Conservation (phyloP, 1,284 basidiomycete species). For the Marasmius fiardii region DNA sequence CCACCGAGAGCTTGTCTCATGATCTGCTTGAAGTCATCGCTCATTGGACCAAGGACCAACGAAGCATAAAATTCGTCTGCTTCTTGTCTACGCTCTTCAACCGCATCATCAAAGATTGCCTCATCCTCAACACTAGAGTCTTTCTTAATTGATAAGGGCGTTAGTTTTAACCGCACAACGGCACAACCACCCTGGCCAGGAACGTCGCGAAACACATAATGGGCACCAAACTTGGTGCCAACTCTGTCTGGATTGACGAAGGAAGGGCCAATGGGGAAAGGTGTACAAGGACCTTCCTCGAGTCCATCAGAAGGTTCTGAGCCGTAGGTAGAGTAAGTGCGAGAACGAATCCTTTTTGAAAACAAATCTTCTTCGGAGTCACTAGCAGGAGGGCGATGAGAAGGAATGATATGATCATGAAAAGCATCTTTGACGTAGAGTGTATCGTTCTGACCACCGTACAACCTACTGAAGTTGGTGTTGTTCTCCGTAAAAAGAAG, state of each 20-base stretch:
- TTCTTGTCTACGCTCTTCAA: conserved; percentile 88
- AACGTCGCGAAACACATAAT: conserved; percentile 86
- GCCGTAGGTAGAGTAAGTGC: conserved; percentile 42
- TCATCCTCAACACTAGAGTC: conserved; percentile 87
- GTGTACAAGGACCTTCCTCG: conserved; percentile 51
- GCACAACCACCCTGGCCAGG: conserved; percentile 92
- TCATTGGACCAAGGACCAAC: conserved; percentile 79
- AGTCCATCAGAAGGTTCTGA: conserved; percentile 27
- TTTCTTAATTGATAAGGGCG: conserved; percentile 69
- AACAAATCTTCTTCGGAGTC: conserved; percentile 41
- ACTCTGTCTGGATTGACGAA: conserved; percentile 87
- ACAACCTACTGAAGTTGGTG: conserved; percentile 92
- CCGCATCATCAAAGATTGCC: conserved; percentile 81
- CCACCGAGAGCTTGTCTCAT: conserved; percentile 97
- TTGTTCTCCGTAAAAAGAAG: conserved; percentile 96
- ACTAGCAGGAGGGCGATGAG: conserved; percentile 63
- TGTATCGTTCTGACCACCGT: conserved; percentile 81
- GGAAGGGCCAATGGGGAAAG: conserved; percentile 44
- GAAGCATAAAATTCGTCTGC: conserved; percentile 94
- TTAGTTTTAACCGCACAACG: conserved; percentile 93
- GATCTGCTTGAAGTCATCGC: conserved; percentile 91
- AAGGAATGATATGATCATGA: conserved; percentile 92
- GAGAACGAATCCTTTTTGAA: conserved; percentile 44
- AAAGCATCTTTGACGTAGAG: conserved; percentile 97
- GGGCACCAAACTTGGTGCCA: conserved; percentile 92